Evolutionary conservation across 2,329 filamentous ascomycete genomes (phyloP).

Genomic region (Cladosporium sp.): DNA sequence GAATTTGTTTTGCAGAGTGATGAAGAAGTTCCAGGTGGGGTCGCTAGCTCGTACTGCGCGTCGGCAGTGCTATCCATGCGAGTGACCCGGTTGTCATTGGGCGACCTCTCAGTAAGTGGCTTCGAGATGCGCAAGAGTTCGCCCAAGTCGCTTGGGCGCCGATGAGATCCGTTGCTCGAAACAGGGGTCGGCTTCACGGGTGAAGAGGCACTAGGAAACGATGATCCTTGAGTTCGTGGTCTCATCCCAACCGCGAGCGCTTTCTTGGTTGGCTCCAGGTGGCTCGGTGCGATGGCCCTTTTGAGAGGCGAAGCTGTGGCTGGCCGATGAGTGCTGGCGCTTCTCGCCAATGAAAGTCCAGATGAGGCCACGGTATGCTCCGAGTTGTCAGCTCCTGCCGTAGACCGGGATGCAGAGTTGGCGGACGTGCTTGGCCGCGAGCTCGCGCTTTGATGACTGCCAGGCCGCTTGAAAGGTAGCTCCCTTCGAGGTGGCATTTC

Average conservation of each 20-base stretch:
- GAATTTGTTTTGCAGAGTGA: slow-evolving; percentile 17
- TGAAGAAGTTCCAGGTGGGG: slow-evolving; percentile 21
- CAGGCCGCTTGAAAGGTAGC: slow-evolving; percentile 38
- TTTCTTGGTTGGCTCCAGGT: slow-evolving; percentile 13
- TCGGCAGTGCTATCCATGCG: slow-evolving; percentile 30
- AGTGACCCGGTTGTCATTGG: slow-evolving; percentile 19
- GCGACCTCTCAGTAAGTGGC: slow-evolving; percentile 19
- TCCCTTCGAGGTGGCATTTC: slow-evolving; percentile 24
- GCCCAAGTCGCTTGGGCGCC: slow-evolving; percentile 22
- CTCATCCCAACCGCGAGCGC: background rate
- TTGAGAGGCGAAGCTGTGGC: slow-evolving; percentile 23
- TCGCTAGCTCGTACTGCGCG: slow-evolving; percentile 31
- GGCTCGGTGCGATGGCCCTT: slow-evolving; percentile 9
- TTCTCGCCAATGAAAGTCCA: background rate
- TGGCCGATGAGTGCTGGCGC: slow-evolving; percentile 3
- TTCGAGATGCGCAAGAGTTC: slow-evolving; percentile 21
- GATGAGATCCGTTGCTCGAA: background rate
- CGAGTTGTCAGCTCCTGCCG: background rate
- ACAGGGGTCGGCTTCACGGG: background rate
- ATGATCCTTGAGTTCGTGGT: background rate
- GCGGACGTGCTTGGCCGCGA: slow-evolving; percentile 28
- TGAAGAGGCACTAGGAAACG: background rate
- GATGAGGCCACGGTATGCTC: background rate
- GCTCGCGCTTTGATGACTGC: slow-evolving; percentile 29
- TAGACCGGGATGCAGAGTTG: background rate